Base-by-base conservation (phyloP, 1,284 basidiomycete genomes). In the Ceratobasidium sp. region DNA sequence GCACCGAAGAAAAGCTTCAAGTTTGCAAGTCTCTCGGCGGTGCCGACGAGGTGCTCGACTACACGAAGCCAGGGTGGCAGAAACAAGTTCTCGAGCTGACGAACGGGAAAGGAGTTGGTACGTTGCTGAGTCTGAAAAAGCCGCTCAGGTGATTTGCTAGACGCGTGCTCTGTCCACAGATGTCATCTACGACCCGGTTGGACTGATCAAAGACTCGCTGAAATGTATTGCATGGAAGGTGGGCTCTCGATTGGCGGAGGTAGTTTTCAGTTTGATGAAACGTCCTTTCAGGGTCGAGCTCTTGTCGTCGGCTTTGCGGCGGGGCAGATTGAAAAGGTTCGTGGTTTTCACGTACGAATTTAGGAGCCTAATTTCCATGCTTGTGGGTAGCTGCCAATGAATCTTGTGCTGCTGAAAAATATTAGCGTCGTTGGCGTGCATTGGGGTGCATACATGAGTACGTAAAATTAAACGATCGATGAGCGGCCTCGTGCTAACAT, bases 141-240 rank as follows among this genome's bases (percentile, higher is more conserved):
- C 12, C 59, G 58, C 59, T 25, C 61, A 58, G 38, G 38, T 56
- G 21, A 42, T n/a, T 3, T 54, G 8, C 14, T 38, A 38, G 36
- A 38, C 30, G 30, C 21, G 9, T 23, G 46, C 14, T 62, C 25
- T 33, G 28, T 9, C 12, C 44, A 30, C 74, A 75, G 83, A 97
- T 78, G 89, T 97, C 40, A 87, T 96, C 23, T 96, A 89, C 76
- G 95, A 97, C 78, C 94, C 95, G 3, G 94, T 97, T 42, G 94
- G 93, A 18, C 82, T 87, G 77, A 88, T 94, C 74, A 84, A 84
- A 79, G 91, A 92, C 77, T 88, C 86, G 36, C 79, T 97, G 73
- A 96, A 96, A 80, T 96, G 94, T 79, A 94, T 96, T 73, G 92
- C 92, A 0, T 98, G 95, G 90, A 96, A 96, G 80, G 64, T 67